Evolutionary conservation across 2,329 filamentous ascomycete genomes (phyloP).

Genomic region (Fusarium albidum): DNA sequence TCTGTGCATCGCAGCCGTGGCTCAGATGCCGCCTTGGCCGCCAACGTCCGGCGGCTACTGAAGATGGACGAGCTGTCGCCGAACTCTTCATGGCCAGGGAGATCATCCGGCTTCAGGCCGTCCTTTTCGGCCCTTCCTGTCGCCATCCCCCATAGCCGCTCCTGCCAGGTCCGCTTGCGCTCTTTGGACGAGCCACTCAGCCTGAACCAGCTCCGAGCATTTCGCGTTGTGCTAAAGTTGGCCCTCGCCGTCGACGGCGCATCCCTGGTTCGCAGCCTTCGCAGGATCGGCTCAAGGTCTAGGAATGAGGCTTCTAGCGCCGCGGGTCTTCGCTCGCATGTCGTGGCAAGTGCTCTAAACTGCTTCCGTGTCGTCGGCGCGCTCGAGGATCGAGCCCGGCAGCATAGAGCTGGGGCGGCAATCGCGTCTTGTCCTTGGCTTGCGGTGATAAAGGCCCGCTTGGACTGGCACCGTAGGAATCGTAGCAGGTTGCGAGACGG

Average conservation of each 20-base stretch:
- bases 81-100: constrained; percentile 67
- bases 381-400: constrained; percentile 28
- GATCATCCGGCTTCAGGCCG: constrained; percentile 64
- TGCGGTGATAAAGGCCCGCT: constrained; percentile 62
- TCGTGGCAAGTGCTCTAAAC: constrained; percentile 12
- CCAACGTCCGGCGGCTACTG: constrained; percentile 73
- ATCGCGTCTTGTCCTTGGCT: constrained; percentile 45
- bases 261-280: constrained; percentile 18
- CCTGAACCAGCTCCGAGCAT: constrained; percentile 33
- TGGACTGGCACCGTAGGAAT: constrained; percentile 76
- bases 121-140: constrained; percentile 49
- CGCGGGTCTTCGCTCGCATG: constrained; percentile 24
- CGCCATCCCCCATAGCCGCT: constrained; percentile 56
- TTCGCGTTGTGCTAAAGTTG: constrained; percentile 43
- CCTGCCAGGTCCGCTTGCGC: constrained; percentile 53
- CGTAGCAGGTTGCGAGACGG: constrained; percentile 69
- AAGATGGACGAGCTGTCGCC: constrained; percentile 66
- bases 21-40: constrained; percentile 82
- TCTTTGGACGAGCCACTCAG: constrained; percentile 27
- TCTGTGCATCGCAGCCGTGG: constrained; percentile 91
- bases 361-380: constrained; percentile 19
- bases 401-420: constrained; percentile 24
- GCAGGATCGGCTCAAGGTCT: constrained; percentile 33
- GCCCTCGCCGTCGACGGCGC: constrained; percentile 20
- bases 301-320: constrained; percentile 44